Base-by-base conservation (phyloP, 768 basidiomycete genomes). In the Tricholoma terreum region DNA sequence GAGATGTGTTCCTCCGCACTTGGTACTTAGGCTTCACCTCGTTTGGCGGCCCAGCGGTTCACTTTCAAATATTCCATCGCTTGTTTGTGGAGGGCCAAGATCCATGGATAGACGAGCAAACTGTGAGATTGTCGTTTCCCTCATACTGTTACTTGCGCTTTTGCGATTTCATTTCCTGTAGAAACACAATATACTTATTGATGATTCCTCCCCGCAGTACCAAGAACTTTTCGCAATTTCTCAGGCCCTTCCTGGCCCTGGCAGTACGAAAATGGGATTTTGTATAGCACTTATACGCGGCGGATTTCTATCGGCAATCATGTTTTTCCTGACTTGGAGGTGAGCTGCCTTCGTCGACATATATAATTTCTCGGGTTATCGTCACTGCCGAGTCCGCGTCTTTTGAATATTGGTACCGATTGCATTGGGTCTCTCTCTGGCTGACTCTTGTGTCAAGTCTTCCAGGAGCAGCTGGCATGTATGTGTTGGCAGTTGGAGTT, bases 391-490 rank as follows among this genome's bases (percentile, higher is more conserved):
- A n/a, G n/a, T n/a, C n/a, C n/a, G n/a, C n/a, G n/a, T n/a, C n/a
- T n/a, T n/a, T n/a, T n/a, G n/a, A n/a, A n/a, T n/a, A n/a, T n/a
- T n/a, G n/a, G n/a, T n/a, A n/a, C n/a, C n/a, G n/a, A n/a, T n/a
- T n/a, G n/a, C n/a, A n/a, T n/a, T n/a, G n/a, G 6, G 24, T 6
- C 24, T 15, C 43, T 79, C 11, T 60, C 79, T 10, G 72, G 74
- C 19, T 79, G 80, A 66, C 57, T 75, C 15, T 56, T 27, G 77
- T 78, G 75, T 74, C 77, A 46, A 46, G 45, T 4, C 66, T 80
- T n/a, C 82, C 82, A 2, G 77, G 77, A 8, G 78, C 79, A 5
- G 57, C 75, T 10, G 76, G 73, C 3, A 83, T 83, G 81, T 77
- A 74, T 24, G 74, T 67, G 17, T 64, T 83, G 7, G 75, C 75